Percentiles rank a stretch among this genome's conserved stretches.
Conservation (phyloP, 2,329 filamentous ascomycete species). For the Trichophyton simii region DNA sequence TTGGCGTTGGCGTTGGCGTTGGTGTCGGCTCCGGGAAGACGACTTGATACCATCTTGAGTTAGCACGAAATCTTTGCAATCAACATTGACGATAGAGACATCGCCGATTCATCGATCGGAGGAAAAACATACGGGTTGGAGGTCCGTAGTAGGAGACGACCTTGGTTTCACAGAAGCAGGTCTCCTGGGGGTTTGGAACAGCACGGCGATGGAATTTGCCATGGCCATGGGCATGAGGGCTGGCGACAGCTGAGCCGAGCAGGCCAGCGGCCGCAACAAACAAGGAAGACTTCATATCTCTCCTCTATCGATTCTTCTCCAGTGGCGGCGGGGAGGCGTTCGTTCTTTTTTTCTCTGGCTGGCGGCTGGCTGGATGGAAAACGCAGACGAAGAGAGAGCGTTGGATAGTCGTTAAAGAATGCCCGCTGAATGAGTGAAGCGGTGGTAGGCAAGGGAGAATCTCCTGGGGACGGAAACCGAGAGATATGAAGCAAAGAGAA, state of each 20-base stretch:
- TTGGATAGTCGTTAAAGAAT: constrained; percentile 43
- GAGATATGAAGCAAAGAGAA: constrained; percentile 6
- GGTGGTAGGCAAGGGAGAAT: constrained; percentile 17
- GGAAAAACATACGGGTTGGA: constrained; percentile 42
- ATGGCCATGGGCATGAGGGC: constrained; percentile 42
- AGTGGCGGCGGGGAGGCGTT: not conserved
- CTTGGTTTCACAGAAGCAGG: constrained; percentile 62
- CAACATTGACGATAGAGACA: not conserved
- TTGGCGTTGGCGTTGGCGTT: not conserved
- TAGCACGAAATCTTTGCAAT: constrained; percentile 20
- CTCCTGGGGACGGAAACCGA: not conserved
- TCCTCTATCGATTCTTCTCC: not conserved
- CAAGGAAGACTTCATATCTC: constrained; percentile 58
- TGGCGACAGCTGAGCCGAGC: constrained; percentile 42
- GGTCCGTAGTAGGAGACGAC: constrained; percentile 58
- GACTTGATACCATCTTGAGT: not conserved
- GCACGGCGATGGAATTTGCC: constrained; percentile 47
- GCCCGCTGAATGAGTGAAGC: constrained; percentile 61
- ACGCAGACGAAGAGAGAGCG: not conserved
- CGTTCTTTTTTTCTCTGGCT: too few species aligned
- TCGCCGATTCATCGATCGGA: not conserved
- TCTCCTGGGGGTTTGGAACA: constrained; percentile 17
- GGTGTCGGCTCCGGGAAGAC: not conserved
- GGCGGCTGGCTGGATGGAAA: not conserved
- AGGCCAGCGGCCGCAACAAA: constrained; percentile 47